Conservation (phyloP, 306 rosid genomes). For the Casuarina equisetifolia region DNA sequence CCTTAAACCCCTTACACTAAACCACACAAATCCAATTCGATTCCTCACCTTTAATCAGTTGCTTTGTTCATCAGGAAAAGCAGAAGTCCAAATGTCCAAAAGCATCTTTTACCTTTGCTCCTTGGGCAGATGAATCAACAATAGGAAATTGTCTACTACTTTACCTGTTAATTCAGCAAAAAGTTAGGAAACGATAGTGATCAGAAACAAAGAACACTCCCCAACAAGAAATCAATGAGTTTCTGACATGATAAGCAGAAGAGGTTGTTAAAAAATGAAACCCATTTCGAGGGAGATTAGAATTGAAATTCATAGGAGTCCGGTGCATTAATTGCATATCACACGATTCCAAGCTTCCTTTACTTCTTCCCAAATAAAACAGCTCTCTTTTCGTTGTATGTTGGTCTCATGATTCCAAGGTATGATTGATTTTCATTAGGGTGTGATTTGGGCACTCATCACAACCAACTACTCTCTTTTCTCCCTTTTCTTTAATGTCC, state of each 20-base stretch:
- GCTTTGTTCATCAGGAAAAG: too few species aligned
- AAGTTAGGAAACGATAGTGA: not conserved
- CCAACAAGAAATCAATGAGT: slow-evolving; percentile 50
- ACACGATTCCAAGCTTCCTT: slow-evolving; percentile 59
- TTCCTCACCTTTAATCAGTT: too few species aligned
- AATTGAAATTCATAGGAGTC: slow-evolving; percentile 27
- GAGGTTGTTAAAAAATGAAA: slow-evolving; percentile 54
- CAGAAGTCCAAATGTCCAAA: too few species aligned
- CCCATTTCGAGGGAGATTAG: slow-evolving; percentile 43
- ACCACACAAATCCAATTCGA: too few species aligned
- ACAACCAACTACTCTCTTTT: not conserved
- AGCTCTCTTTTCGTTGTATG: slow-evolving; percentile 40
- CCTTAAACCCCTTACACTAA: too few species aligned
- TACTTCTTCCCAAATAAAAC: slow-evolving; percentile 54
- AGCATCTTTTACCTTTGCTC: too few species aligned
- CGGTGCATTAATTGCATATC: slow-evolving; percentile 60
- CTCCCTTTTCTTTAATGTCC: not conserved
- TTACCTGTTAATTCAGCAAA: not conserved
- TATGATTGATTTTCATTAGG: not conserved
- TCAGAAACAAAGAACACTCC: slow-evolving; percentile 9
- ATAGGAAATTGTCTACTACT: slow-evolving; percentile 18
- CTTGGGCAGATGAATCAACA: not conserved
- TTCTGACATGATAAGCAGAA: slow-evolving; percentile 64
- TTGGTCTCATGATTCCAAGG: slow-evolving; percentile 16
- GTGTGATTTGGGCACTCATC: not conserved